Evolutionary conservation across 2,329 filamentous ascomycete species (phyloP).

Genomic region (Thermochaetoides dissita): DNA sequence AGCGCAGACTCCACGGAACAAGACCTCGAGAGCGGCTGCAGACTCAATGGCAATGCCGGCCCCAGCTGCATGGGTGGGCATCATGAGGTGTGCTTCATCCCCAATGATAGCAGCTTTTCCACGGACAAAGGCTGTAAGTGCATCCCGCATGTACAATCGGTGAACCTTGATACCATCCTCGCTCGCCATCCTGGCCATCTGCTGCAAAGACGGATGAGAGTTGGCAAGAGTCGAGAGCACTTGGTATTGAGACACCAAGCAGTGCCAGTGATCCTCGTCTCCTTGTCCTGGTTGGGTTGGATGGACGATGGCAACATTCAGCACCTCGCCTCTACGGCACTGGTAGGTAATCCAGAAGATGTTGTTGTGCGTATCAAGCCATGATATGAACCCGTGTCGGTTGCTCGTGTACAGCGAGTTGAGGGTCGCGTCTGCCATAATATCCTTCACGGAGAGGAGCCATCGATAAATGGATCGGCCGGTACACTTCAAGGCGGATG

Average conservation of each 20-base stretch:
- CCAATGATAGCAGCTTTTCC: slow-evolving; percentile 9
- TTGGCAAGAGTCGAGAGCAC: slow-evolving; percentile 3
- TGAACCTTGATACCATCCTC: slow-evolving; percentile 14
- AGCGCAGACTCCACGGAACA: slow-evolving; percentile 6
- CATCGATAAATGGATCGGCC: slow-evolving; percentile 13
- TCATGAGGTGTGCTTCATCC: slow-evolving; percentile 12
- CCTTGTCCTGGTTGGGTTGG: slow-evolving; percentile 6
- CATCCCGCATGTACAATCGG: slow-evolving; percentile 7
- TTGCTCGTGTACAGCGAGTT: background rate
- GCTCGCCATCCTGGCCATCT: slow-evolving; percentile 6
- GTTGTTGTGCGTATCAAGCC: slow-evolving; percentile 2
- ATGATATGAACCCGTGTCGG: slow-evolving; percentile 5
- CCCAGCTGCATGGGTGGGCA: slow-evolving; percentile 11
- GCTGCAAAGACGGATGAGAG: slow-evolving; percentile 3
- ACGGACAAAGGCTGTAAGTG: slow-evolving; percentile 7
- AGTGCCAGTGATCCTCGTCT: slow-evolving; percentile 7
- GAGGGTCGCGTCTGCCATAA: slow-evolving; percentile 5
- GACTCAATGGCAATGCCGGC: slow-evolving; percentile 10
- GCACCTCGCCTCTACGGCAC: slow-evolving; percentile 9
- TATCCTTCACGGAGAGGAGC: slow-evolving; percentile 8
- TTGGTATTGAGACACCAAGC: slow-evolving; percentile 2
- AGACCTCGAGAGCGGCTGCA: slow-evolving; percentile 7
- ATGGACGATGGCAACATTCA: slow-evolving; percentile 13
- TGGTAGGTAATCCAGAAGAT: slow-evolving; percentile 10
- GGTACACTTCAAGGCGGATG: background rate